Evolutionary conservation across 2,329 filamentous ascomycete genomes (phyloP), one percentile per base, ranked within the genome.

Genomic region (Aspergillus intermedius): DNA sequence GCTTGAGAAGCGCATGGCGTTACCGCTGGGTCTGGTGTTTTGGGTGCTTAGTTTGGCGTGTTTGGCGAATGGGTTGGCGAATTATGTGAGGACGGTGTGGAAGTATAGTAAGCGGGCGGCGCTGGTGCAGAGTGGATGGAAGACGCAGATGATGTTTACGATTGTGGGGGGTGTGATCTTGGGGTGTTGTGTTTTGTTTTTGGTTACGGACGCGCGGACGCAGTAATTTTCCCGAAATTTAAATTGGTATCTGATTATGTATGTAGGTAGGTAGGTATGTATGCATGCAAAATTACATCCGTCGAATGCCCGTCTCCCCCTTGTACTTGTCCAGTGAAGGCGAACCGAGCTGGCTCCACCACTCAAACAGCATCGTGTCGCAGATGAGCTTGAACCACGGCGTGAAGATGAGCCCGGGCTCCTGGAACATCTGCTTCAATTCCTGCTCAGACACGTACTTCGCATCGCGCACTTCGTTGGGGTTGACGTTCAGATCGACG

Each of bases 381-480:
- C 93, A 98, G 65, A 98, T 97, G 59, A 98, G 84, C 78, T 95
- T 95, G 78, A 98, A 98, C 93, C 93, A 98, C 1, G 93, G 93
- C 0, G 93, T 98, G 71, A 97, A 97, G 62, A 85, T 87, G 60
- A 95, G 77, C 46, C 73, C 77, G 3, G 86, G 82, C 64, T 96
- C 86, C 62, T 84, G 75, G 70, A 98, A 96, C 78, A 91, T 88
- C 59, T 79, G 67, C 77, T 89, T 93, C 57, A 98, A 77, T 60
- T 90, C 84, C 21, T 90, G 84, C 37, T 87, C 79, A 19, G 84
- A 84, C 52, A 96, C 91, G 62, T 94, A 98, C 68, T 83, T 79
- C 19, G 86, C 88, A 56, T 87, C 91, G 63, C 83, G 82, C 43
- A 90, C 91, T 74, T 98, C 93, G 71, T 98, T 98, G 55, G 79